Percentiles rank a stretch among this genome's conserved stretches.
These are phyloP conservation scores for Rhodotorula sp. DNA, from an alignment of 1,284 basidiomycete species.

Conservation along the genomic window DNA sequence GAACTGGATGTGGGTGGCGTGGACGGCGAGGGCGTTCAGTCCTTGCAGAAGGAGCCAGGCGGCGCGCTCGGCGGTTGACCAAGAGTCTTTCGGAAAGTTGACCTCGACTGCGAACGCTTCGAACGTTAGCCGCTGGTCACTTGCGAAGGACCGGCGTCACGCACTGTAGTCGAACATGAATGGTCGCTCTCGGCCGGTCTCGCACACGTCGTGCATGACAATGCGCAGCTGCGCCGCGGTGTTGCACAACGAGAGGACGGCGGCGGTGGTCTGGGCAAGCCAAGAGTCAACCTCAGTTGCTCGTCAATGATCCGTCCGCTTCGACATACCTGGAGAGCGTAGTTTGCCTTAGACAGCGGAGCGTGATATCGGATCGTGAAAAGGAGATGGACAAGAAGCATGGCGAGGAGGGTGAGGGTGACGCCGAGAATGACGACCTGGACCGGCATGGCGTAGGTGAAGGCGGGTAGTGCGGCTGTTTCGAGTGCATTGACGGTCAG, in stretches of 20 bases:
- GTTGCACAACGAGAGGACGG: constrained; percentile 39
- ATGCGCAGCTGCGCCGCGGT: constrained; percentile 51
- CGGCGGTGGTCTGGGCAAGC: constrained; percentile 23
- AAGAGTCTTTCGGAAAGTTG: constrained; percentile 67
- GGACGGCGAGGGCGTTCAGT: constrained; percentile 51
- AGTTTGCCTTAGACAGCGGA: constrained; percentile 89
- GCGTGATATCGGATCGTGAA: constrained; percentile 97
- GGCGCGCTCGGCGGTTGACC: constrained; percentile 67
- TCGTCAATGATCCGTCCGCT: not conserved
- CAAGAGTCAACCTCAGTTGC: not conserved
- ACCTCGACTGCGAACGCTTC: constrained; percentile 59
- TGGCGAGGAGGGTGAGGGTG: constrained; percentile 76
- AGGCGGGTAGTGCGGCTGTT: constrained; percentile 43
- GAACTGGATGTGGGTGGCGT: constrained; percentile 98
- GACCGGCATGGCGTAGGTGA: constrained; percentile 78
- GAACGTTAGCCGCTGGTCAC: not conserved
- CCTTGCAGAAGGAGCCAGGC: constrained; percentile 88
- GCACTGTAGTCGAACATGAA: constrained; percentile 82
- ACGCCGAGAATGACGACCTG: constrained; percentile 87
- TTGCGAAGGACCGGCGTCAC: not conserved
- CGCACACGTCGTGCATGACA: constrained; percentile 56
- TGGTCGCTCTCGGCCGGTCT: constrained; percentile 76
- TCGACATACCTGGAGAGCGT: constrained; percentile 71
- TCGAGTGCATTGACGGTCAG: too few species aligned
- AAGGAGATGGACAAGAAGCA: constrained; percentile 87